Evolutionary conservation across 192 early-diverging fungal species (phyloP).

Genomic region (Backusella tarrabulga): DNA sequence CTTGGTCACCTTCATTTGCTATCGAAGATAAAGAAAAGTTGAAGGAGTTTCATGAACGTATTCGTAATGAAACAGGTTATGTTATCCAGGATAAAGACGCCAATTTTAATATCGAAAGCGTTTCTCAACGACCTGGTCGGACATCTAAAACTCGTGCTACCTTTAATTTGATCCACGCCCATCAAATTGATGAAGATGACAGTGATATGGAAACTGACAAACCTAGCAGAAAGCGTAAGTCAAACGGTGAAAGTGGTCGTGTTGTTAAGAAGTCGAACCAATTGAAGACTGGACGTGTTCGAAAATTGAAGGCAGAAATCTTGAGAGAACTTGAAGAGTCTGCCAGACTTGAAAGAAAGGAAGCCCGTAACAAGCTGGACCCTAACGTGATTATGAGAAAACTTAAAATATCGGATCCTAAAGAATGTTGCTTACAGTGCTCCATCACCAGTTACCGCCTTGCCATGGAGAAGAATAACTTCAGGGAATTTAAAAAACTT

Average conservation of each 20-base stretch:
- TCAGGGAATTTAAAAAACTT: background rate
- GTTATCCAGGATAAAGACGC: background rate
- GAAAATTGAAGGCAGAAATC: background rate
- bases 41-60: background rate
- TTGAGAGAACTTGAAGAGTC: background rate
- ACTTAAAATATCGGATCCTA: background rate
- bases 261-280: background rate
- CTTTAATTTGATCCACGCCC: background rate
- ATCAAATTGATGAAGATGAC: background rate
- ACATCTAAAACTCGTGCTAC: constrained; percentile 17
- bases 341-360: background rate
- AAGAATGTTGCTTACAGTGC: constrained; percentile 46
- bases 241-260: background rate
- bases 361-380: background rate
- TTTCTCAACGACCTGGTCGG: background rate
- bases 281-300: background rate
- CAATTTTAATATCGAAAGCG: background rate
- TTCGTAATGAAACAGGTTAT: background rate
- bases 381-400: background rate
- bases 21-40: background rate
- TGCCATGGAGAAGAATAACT: constrained; percentile 30
- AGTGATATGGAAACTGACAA: background rate
- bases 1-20: background rate
- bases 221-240: background rate
- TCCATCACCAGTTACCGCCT: constrained; percentile 37